Base-by-base conservation (phyloP, 148 eudicot genomes). In the Oxyria digyna region DNA sequence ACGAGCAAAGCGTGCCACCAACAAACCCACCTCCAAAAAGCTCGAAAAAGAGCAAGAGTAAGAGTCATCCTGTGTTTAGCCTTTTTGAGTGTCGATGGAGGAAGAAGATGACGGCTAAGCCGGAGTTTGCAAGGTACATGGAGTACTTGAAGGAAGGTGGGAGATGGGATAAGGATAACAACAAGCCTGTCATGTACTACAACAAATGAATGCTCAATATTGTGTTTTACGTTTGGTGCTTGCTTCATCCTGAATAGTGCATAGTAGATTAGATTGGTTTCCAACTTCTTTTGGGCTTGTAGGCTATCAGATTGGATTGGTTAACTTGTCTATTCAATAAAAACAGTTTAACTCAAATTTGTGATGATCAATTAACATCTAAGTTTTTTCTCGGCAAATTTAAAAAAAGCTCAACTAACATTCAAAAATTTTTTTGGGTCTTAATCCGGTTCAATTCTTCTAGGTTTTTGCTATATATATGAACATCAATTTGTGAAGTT, bases 91-190 rank as follows among this genome's bases (percentile, higher is more conserved):
- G 75, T 0, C 66, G 66, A 62, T 68, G 78, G 69, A 78, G 57
- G 78, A 81, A 81, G 74, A 78, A 78, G 75, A 67, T 75, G 33
- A 81, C 79, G 0, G 72, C 81, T 7, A 81, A 81, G 72, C 84
- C 81, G 11, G 84, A 81, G 59, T 75, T 81, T 78, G 74, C 84
- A 12, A 78, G 81, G 77, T 81, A 81, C 67, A 32, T 75, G 8
- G 79, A 81, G 70, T 81, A 81, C 32, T 48, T 78, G 72, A 78
- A 75, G 65, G 81, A 81, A 52, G 84, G 84, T 26, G 84, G 84
- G 12, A 52, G 65, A 55, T 78, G 74, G 79, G 73, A 79, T 63
- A 72, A 75, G 23, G 69, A 66, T 13, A 52, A 75, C 0, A 43
- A 69, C 65, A 72, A 74, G 15, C 78, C 82, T 75, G 74, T 35